Conservation (phyloP, 176 grass and related monocot genomes). For the Aegilops sharonensis region DNA sequence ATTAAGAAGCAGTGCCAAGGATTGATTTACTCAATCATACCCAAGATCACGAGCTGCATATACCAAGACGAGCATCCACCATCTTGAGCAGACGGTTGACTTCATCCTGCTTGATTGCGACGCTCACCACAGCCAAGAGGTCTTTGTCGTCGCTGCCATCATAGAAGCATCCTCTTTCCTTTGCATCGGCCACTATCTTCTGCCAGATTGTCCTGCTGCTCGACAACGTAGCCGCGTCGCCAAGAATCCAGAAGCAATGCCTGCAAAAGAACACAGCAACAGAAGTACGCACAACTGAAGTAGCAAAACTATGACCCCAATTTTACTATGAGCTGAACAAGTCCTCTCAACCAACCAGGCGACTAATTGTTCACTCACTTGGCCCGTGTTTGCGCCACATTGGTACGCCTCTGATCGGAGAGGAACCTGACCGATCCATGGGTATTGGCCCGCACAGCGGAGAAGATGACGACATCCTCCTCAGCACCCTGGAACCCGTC, state of each 20-base stretch:
- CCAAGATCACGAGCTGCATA: not conserved
- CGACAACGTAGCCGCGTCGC: slow-evolving; percentile 38
- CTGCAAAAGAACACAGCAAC: slow-evolving; percentile 8
- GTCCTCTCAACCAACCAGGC: not conserved
- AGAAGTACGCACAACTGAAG: not conserved
- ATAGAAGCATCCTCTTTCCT: slow-evolving; percentile 39
- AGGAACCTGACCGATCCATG: slow-evolving; percentile 52
- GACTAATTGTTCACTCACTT: slow-evolving; percentile 24
- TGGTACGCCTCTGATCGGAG: slow-evolving; percentile 34
- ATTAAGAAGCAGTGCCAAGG: not conserved
- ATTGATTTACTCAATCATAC: not conserved
- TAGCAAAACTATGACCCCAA: not conserved
- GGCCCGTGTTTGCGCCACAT: slow-evolving; percentile 54
- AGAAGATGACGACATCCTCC: slow-evolving; percentile 66
- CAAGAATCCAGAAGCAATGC: slow-evolving; percentile 59
- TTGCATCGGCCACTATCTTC: slow-evolving; percentile 41
- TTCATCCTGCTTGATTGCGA: slow-evolving; percentile 25
- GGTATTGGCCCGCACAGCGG: slow-evolving; percentile 51
- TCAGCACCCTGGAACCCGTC: slow-evolving; percentile 72
- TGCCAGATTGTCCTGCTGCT: slow-evolving; percentile 50
- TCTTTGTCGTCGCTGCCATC: slow-evolving; percentile 32
- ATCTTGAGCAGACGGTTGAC: not conserved
- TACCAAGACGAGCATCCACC: not conserved
- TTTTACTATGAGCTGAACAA: not conserved
- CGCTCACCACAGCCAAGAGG: slow-evolving; percentile 16